phyloP scores from a whole-genome alignment of 805 yeast genomes.

The Torulaspora microellipsoides region DNA sequence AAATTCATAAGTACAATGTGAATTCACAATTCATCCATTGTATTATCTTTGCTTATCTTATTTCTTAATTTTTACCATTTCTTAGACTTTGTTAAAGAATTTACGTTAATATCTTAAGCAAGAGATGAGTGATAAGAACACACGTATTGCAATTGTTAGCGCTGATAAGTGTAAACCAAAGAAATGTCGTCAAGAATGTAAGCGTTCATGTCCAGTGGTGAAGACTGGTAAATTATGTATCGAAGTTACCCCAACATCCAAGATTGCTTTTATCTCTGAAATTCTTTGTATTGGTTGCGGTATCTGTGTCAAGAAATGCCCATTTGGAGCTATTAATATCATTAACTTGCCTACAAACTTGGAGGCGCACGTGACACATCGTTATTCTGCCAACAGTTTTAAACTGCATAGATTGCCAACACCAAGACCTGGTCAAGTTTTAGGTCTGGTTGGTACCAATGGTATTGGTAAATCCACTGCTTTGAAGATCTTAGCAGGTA shows the following conservation, averaged over 20 bases:
- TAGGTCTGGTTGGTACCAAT: constrained; percentile 96
- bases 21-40: too few species aligned
- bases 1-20: too few species aligned
- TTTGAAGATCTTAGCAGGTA: constrained; percentile 92
- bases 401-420: constrained; percentile 95
- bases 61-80: too few species aligned
- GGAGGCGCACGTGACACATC: constrained; percentile 88
- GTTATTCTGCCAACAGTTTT: constrained; percentile 97
- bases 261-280: constrained; percentile 93
- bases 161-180: constrained; percentile 96
- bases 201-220: constrained; percentile 95
- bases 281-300: constrained; percentile 98
- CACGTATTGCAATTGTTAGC: constrained; percentile 94
- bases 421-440: constrained; percentile 98
- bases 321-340: constrained; percentile 93
- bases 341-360: constrained; percentile 95
- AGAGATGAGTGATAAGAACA: constrained; percentile 40
- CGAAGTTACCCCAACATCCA: constrained; percentile 85
- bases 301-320: constrained; percentile 98
- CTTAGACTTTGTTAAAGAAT: too few species aligned
- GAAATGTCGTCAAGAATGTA: constrained; percentile 97
- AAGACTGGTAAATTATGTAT: constrained; percentile 97
- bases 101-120: too few species aligned
- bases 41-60: too few species aligned
- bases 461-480: constrained; percentile 99